phyloP scores from a whole-genome alignment of 208 protist species.

The Wallacemonas sp. region DNA sequence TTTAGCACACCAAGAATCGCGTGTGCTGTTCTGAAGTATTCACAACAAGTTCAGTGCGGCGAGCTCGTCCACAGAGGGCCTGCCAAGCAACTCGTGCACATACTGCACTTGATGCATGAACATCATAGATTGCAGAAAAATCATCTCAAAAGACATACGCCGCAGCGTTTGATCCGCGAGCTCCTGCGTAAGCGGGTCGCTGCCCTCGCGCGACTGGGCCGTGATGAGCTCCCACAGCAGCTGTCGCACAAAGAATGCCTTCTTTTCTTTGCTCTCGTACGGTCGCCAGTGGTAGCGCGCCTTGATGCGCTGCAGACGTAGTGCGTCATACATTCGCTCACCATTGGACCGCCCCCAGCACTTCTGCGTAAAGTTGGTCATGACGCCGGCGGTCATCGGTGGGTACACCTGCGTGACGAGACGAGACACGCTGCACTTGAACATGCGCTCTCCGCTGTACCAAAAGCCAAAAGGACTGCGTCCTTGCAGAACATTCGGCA shows the following conservation, averaged over 20 bases:
- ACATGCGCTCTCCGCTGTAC: slow-evolving; percentile 85
- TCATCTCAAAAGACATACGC: slow-evolving; percentile 82
- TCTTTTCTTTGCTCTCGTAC: slow-evolving; percentile 81
- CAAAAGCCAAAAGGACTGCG: slow-evolving; percentile 60
- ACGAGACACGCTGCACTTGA: slow-evolving; percentile 70
- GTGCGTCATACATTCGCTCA: slow-evolving; percentile 85
- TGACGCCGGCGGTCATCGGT: slow-evolving; percentile 71
- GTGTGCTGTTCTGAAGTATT: too few species aligned
- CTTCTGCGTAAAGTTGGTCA: slow-evolving; percentile 93
- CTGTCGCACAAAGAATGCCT: slow-evolving; percentile 84
- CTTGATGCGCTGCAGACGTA: slow-evolving; percentile 77
- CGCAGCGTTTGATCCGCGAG: slow-evolving; percentile 58
- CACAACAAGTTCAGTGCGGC: slow-evolving; percentile 60
- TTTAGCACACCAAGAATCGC: neutral
- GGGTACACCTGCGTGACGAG: slow-evolving; percentile 75
- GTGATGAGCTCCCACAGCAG: slow-evolving; percentile 79
- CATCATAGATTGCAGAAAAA: slow-evolving; percentile 86
- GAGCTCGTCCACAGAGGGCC: slow-evolving; percentile 69
- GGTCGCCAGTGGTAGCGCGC: slow-evolving; percentile 70
- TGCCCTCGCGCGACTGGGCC: slow-evolving; percentile 46
- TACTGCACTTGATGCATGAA: slow-evolving; percentile 85
- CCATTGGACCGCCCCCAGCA: slow-evolving; percentile 86
- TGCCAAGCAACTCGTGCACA: slow-evolving; percentile 65
- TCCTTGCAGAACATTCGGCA: slow-evolving; percentile 80
- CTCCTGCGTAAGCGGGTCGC: slow-evolving; percentile 52